Base-by-base conservation (phyloP, 768 basidiomycete genomes). In the Fistulinella prunicolor region DNA sequence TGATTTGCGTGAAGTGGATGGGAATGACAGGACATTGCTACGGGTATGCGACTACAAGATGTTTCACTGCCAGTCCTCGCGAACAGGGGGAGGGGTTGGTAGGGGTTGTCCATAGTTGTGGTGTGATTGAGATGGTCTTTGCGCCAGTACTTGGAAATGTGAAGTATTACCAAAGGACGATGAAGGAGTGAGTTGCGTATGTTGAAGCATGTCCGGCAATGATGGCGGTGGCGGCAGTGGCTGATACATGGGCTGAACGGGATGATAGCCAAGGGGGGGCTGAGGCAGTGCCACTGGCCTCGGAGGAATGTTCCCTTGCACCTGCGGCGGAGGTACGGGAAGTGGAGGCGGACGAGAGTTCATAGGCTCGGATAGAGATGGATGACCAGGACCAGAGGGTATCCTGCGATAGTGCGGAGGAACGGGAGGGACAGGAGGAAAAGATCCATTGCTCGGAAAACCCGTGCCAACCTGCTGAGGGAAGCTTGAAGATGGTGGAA, bases 231-330 rank as follows among this genome's bases (percentile, higher is more conserved):
- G 63, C 10, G 70, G 70, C 23, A 66, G 55, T 14, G 68, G 63
- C 46, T 60, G 71, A 49, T 63, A 70, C 17, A 67, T 62, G 17
- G 70, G 66, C 20, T 77, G 75, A n/a, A 69, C 47, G 43, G 72
- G 67, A 40, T 72, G 71, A 46, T 75, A 75, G 45, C 66, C 68
- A 20, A 69, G 54, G 12, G 75, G 80, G 21, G 75, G 78, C 26
- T 74, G 74, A 43, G 80, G 81, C 19, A 85, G 68, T 55, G 75
- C 73, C 8, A 76, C 70, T 30, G 72, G 74, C 40, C 78, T 66
- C n/a, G 72, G 63, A 10, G 68, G 57, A 10, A 62, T 51, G 37
- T 53, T 60, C 23, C 53, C 57, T 51, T 61, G 55, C 44, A 50
- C 35, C 36, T 59, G 68, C 14, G 37, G 49, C 17, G 65, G 50